Evolutionary conservation across 805 yeast genomes (phyloP).

Genomic region (Saccharomycopsis sp.): DNA sequence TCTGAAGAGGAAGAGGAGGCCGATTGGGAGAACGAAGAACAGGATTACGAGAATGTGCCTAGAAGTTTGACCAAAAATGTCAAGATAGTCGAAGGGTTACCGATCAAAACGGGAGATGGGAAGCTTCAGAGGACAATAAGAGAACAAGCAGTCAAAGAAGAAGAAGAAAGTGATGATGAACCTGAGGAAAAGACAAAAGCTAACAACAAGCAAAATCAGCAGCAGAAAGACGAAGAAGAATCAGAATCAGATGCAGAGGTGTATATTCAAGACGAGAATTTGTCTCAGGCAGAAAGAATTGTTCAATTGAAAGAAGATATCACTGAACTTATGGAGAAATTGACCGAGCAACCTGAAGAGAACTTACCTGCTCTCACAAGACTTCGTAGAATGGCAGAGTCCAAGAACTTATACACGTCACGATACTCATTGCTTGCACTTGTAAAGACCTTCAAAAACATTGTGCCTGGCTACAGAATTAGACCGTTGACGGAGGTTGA

Average conservation of each 20-base stretch:
- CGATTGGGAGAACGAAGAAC: constrained; percentile 69
- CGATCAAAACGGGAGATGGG: constrained; percentile 71
- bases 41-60: constrained; percentile 71
- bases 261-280: constrained; percentile 31
- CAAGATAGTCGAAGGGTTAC: constrained; percentile 58
- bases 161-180: constrained; percentile 23
- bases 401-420: constrained; percentile 57
- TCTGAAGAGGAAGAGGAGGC: constrained; percentile 24
- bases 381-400: constrained; percentile 61
- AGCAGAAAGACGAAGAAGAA: constrained; percentile 26
- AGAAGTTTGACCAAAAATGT: constrained; percentile 45
- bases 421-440: constrained; percentile 73
- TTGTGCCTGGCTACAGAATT: constrained; percentile 84
- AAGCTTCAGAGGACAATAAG: constrained; percentile 59
- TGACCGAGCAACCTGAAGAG: constrained; percentile 88
- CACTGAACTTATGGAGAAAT: constrained; percentile 69
- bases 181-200: constrained; percentile 20
- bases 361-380: constrained; percentile 58
- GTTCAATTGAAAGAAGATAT: constrained; percentile 70
- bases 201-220: constrained; percentile 21
- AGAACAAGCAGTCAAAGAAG: constrained; percentile 27
- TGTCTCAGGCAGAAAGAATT: constrained; percentile 49
- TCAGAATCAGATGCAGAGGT: constrained; percentile 29
- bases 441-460: constrained; percentile 75
- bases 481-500: constrained; percentile 79